These are phyloP conservation scores for Xylaria sp. DNA, from an alignment of 2,329 filamentous ascomycete species.

Conservation along the genomic window DNA sequence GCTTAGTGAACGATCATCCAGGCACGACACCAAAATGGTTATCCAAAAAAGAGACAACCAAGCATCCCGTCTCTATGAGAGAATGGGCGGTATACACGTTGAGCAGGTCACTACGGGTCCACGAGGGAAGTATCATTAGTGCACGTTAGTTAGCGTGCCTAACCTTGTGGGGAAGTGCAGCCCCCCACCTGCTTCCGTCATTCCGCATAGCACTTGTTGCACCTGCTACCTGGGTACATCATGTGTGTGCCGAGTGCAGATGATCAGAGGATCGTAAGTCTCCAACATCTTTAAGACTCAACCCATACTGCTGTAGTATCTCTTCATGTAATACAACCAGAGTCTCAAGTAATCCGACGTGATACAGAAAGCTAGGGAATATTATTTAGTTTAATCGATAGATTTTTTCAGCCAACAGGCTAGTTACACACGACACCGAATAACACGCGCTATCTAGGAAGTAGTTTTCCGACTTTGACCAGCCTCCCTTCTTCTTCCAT, in stretches of 20 bases:
- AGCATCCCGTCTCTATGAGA: neutral
- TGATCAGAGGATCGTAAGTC: too few species aligned
- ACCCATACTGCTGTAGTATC: neutral
- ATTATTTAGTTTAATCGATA: neutral
- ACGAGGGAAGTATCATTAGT: neutral
- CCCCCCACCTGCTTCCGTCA: neutral
- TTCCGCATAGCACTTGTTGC: neutral
- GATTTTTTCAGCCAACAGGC: neutral
- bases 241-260: too few species aligned
- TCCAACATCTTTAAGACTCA: too few species aligned
- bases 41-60: neutral
- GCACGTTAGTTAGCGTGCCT: neutral
- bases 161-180: neutral
- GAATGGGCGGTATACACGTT: too few species aligned
- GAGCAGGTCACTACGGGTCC: too few species aligned
- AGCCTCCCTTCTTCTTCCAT: neutral
- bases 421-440: neutral
- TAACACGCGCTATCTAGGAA: neutral
- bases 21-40: neutral
- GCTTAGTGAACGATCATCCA: neutral
- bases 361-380: neutral
- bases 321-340: neutral
- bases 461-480: neutral
- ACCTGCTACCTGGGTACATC: too few species aligned
- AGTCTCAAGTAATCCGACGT: neutral